Evolutionary conservation across 1,139 yeast species (phyloP).

Genomic region (Torulaspora pretoriensis): DNA sequence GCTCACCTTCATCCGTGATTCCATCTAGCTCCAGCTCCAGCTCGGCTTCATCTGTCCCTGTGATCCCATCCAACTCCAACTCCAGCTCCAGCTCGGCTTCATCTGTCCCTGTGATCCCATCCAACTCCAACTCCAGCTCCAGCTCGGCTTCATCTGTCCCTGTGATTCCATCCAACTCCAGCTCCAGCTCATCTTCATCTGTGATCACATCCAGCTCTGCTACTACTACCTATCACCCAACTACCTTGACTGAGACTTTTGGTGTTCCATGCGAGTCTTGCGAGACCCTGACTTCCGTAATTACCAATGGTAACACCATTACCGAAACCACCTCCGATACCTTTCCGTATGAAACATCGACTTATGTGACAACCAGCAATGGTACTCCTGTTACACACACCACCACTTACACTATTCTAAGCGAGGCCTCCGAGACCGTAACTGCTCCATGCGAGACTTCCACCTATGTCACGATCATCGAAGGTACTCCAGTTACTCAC

Average conservation of each 20-base stretch:
- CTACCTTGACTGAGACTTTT: not conserved
- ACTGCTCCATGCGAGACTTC: not conserved
- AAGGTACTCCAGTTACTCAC: not conserved
- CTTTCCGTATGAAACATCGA: not conserved
- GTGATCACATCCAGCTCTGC: not conserved
- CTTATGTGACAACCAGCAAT: not conserved
- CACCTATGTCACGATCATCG: not conserved
- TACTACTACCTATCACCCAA: too few species aligned
- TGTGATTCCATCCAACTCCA: too few species aligned
- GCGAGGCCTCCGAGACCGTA: too few species aligned
- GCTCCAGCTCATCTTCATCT: not conserved
- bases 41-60: too few species aligned
- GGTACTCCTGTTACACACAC: not conserved
- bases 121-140: too few species aligned
- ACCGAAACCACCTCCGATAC: not conserved
- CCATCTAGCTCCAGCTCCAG: too few species aligned
- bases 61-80: too few species aligned
- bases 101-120: too few species aligned
- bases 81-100: too few species aligned
- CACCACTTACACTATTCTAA: not conserved
- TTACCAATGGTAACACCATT: not conserved
- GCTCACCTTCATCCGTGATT: too few species aligned
- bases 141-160: too few species aligned
- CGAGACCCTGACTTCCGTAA: not conserved
- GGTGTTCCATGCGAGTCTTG: not conserved